Conservation (phyloP, 495 filamentous ascomycete genomes). For the Penicillium canariense region DNA sequence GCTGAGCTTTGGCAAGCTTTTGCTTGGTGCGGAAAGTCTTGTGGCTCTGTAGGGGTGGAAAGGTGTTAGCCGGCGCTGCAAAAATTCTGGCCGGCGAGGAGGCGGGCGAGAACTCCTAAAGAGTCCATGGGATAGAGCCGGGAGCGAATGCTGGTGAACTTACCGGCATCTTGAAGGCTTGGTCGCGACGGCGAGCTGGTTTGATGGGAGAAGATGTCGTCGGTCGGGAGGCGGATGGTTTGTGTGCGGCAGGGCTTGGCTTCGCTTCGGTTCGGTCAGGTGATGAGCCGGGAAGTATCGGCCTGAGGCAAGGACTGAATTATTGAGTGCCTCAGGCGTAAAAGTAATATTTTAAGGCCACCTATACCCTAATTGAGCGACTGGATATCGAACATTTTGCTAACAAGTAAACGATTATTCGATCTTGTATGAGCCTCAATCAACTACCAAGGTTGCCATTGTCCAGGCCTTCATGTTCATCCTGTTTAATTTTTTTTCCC, state of each 20-base stretch:
- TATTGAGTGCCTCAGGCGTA: constrained; percentile 22
- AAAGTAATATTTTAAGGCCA: not conserved
- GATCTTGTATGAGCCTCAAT: too few relatives aligned
- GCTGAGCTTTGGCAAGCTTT: constrained; percentile 99
- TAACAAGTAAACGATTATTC: too few relatives aligned
- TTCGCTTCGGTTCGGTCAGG: constrained; percentile 45
- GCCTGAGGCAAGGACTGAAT: constrained; percentile 1
- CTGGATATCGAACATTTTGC: not conserved
- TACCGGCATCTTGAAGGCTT: constrained; percentile 83
- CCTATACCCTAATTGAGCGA: not conserved
- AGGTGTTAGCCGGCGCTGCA: constrained; percentile 13
- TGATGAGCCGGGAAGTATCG: constrained; percentile 20
- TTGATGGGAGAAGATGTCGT: constrained; percentile 45
- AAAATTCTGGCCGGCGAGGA: constrained; percentile 12
- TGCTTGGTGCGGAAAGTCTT: constrained; percentile 99
- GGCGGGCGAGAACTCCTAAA: not conserved
- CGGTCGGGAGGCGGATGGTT: constrained; percentile 36
- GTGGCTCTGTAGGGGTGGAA: constrained; percentile 68
- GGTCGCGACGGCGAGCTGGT: constrained; percentile 47
- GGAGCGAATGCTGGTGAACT: constrained; percentile 27
- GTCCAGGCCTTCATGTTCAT: too few relatives aligned
- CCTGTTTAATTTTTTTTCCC: too few relatives aligned
- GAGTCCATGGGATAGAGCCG: constrained; percentile 12
- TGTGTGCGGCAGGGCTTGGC: constrained; percentile 50
- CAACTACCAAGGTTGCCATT: too few relatives aligned